Evolutionary conservation across 352 stramenopile genomes (phyloP).

Genomic region (Globisporangium paddicum): DNA sequence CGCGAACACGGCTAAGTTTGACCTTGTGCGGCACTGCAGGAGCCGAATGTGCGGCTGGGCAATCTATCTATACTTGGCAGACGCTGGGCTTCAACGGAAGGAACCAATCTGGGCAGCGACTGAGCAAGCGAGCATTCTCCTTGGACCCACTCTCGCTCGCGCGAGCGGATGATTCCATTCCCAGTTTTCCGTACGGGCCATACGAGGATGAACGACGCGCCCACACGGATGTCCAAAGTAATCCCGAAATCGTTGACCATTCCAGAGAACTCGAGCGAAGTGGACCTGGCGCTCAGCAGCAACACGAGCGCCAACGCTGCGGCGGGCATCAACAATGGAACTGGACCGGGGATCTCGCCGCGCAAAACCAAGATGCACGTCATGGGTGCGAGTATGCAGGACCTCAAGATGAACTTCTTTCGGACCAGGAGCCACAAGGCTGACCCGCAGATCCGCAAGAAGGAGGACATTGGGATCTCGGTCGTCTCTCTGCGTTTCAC

Average conservation of each 20-base stretch:
- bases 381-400: constrained; percentile 50
- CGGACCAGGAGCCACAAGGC: constrained; percentile 30
- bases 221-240: constrained; percentile 73
- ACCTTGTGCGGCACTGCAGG: not conserved
- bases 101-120: not conserved
- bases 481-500: constrained; percentile 68
- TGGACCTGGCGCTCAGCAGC: constrained; percentile 27
- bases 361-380: constrained; percentile 42
- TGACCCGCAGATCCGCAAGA: constrained; percentile 26
- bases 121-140: not conserved
- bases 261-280: constrained; percentile 13
- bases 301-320: constrained; percentile 21
- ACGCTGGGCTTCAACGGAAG: not conserved
- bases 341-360: constrained; percentile 11
- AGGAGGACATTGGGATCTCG: constrained; percentile 79
- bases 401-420: constrained; percentile 76
- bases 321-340: not conserved
- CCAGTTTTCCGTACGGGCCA: constrained; percentile 65
- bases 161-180: constrained; percentile 59
- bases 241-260: constrained; percentile 46
- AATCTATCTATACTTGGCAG: constrained; percentile 4
- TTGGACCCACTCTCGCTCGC: not conserved
- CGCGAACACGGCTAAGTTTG: not conserved
- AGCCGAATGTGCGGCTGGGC: not conserved
- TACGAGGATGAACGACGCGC: constrained; percentile 70